Evolutionary conservation across 2,329 filamentous ascomycete species (phyloP).

Genomic region (Monosporascus sp.): DNA sequence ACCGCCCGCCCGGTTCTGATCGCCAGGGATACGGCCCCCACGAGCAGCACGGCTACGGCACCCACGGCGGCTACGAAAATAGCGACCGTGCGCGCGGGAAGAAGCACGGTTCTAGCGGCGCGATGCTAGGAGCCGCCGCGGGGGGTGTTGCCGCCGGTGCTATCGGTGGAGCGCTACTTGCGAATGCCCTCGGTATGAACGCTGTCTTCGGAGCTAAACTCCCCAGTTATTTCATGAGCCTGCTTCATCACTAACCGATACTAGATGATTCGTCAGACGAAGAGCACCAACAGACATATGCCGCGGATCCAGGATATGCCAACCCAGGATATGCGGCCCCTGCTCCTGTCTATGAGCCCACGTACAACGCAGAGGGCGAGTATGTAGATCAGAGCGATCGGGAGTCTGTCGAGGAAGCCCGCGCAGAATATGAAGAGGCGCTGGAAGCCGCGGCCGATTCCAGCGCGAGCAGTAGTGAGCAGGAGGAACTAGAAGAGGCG

Average conservation of each 20-base stretch:
- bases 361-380: conserved; percentile 35
- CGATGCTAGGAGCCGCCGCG: conserved; percentile 51
- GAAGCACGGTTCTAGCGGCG: conserved; percentile 31
- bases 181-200: conserved; percentile 47
- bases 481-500: conserved; percentile 46
- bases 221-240: not conserved
- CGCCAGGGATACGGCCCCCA: conserved; percentile 14
- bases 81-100: too few species aligned
- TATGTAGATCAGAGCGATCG: conserved; percentile 38
- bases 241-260: conserved; percentile 8
- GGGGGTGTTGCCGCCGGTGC: conserved; percentile 53
- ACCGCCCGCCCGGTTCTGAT: conserved; percentile 18
- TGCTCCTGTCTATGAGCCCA: conserved; percentile 31
- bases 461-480: conserved; percentile 45
- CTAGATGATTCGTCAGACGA: conserved; percentile 26
- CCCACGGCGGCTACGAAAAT: conserved; percentile 8
- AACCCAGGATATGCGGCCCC: conserved; percentile 18
- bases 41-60: conserved; percentile 11
- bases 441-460: conserved; percentile 34
- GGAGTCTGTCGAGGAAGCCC: conserved; percentile 31
- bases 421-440: conserved; percentile 37
- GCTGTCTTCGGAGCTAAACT: not conserved
- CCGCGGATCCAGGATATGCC: not conserved
- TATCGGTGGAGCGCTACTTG: conserved; percentile 52
- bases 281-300: conserved; percentile 14